Evolutionary conservation across 2,329 filamentous ascomycete genomes (phyloP).

Genomic region (Cladosporium sphaerospermum): DNA sequence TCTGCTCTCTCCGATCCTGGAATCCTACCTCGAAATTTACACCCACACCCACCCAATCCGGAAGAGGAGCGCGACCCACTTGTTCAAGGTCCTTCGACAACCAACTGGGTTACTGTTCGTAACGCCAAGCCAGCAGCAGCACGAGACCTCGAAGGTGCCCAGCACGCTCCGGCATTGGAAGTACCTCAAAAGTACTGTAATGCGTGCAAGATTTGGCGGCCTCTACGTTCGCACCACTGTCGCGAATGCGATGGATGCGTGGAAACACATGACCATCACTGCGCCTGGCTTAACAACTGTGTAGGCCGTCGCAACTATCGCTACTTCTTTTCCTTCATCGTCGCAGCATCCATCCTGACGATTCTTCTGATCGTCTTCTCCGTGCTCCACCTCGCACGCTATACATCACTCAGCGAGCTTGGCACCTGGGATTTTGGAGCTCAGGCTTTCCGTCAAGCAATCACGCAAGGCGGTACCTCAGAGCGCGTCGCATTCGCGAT

Average conservation of each 20-base stretch:
- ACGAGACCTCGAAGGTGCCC: slow-evolving; percentile 14
- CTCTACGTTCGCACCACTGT: slow-evolving; percentile 91
- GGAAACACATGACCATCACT: slow-evolving; percentile 96
- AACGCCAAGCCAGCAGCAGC: slow-evolving; percentile 11
- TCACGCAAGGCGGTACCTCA: slow-evolving; percentile 17
- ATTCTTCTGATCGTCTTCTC: slow-evolving; percentile 70
- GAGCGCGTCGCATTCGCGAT: slow-evolving; percentile 60
- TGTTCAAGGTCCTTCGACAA: slow-evolving; percentile 73
- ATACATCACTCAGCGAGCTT: slow-evolving; percentile 51
- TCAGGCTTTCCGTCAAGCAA: slow-evolving; percentile 63
- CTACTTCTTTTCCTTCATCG: slow-evolving; percentile 92
- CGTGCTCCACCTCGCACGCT: slow-evolving; percentile 73
- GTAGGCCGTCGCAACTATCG: slow-evolving; percentile 95
- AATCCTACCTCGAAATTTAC: slow-evolving; percentile 85
- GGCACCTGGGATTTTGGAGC: slow-evolving; percentile 19
- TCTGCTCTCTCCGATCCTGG: slow-evolving; percentile 89
- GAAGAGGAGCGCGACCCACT: slow-evolving; percentile 70
- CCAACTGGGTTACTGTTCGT: slow-evolving; percentile 82
- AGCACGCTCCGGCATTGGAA: slow-evolving; percentile 69
- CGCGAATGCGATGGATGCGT: slow-evolving; percentile 95
- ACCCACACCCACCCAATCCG: slow-evolving; percentile 72
- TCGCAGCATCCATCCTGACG: slow-evolving; percentile 67
- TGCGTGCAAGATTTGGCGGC: slow-evolving; percentile 95
- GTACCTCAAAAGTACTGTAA: slow-evolving; percentile 98
- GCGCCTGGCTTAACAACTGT: slow-evolving; percentile 98